Evolutionary conservation across 1,284 basidiomycete genomes (phyloP), one percentile per base, ranked within the genome.

Genomic region (Apiotrichum domesticum): DNA sequence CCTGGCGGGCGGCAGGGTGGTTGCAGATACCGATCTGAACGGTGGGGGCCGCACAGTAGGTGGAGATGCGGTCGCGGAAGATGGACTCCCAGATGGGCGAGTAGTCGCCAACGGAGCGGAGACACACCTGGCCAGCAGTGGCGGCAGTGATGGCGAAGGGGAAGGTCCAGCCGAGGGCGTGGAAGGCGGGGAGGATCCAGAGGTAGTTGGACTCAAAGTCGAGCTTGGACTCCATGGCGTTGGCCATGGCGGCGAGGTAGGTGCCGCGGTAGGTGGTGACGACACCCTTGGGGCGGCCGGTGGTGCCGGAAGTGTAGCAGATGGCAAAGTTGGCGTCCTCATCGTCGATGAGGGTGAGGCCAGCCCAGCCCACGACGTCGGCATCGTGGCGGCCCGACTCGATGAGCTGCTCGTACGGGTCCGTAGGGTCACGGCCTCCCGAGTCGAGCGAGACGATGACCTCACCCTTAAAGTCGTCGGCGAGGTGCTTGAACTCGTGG

Each of bases 131-230:
- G n/a, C 56, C 56, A 0, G 56, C 35, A 8, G 46, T 34, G 7
- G 56, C 50, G 33, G 56, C 53, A 2, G 59, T 55, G 47, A 57
- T 21, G 29, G 59, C 59, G 40, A 55, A 61, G 39, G 59, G 59
- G 59, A 55, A 61, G n/a, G 49, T 55, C 59, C 59, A 61, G 43
- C 59, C 59, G 34, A 51, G 44, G 15, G 59, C 56, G 59, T 61
- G 59, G 59, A 61, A 61, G 4, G 59, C 58, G 46, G 44, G 63
- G 35, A 39, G 70, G 60, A 56, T 71, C 68, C 33, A 74, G 52
- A 42, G 71, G 71, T 32, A 69, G 53, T 13, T 71, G 51, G 45
- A 67, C 63, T 51, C 63, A 62, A 54, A 67, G 51, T 52, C 35
- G 46, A 61, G 48, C 35, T 52, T 46, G 21, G 59, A 49, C 47